These are phyloP conservation scores for Shiraia bambusicola DNA, from an alignment of 2,329 filamentous ascomycete genomes.

Conservation along the genomic window DNA sequence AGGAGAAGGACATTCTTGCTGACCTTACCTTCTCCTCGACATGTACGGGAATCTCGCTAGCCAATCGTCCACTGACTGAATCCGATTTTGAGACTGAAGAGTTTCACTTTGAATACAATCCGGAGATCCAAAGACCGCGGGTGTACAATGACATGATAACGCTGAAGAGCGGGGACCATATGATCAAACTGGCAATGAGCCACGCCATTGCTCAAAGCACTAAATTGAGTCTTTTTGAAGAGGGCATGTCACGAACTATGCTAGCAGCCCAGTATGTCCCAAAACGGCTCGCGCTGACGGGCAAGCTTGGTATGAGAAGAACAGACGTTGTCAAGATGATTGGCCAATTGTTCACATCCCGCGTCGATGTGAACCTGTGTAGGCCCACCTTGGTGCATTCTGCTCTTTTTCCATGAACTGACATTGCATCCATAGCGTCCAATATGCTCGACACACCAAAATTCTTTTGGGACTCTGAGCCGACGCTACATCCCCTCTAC, in stretches of 20 bases:
- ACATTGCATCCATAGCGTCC: constrained; percentile 61
- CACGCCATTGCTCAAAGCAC: constrained; percentile 98
- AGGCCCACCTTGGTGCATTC: constrained; percentile 48
- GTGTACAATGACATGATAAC: constrained; percentile 99
- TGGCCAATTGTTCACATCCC: constrained; percentile 85
- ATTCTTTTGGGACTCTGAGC: constrained; percentile 98
- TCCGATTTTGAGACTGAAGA: constrained; percentile 96
- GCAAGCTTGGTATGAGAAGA: constrained; percentile 85
- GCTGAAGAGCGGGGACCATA: constrained; percentile 88
- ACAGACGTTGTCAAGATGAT: constrained; percentile 91
- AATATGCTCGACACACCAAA: constrained; percentile 96
- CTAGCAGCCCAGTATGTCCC: constrained; percentile 88
- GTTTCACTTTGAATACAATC: constrained; percentile 97
- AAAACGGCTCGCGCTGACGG: constrained; percentile 82
- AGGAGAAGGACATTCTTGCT: constrained; percentile 94
- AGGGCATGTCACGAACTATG: constrained; percentile 94
- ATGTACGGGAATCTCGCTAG: constrained; percentile 65
- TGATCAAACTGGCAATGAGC: constrained; percentile 98
- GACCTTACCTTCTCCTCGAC: constrained; percentile 86
- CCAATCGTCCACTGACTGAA: constrained; percentile 77
- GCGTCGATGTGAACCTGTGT: constrained; percentile 98
- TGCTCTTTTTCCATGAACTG: constrained; percentile 1
- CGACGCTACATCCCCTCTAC: constrained; percentile 91
- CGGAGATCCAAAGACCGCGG: constrained; percentile 78
- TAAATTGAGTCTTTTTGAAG: constrained; percentile 93